These are phyloP conservation scores for Vitis hybrid DNA, from an alignment of 177 flowering plant genomes.

Conservation along the genomic window DNA sequence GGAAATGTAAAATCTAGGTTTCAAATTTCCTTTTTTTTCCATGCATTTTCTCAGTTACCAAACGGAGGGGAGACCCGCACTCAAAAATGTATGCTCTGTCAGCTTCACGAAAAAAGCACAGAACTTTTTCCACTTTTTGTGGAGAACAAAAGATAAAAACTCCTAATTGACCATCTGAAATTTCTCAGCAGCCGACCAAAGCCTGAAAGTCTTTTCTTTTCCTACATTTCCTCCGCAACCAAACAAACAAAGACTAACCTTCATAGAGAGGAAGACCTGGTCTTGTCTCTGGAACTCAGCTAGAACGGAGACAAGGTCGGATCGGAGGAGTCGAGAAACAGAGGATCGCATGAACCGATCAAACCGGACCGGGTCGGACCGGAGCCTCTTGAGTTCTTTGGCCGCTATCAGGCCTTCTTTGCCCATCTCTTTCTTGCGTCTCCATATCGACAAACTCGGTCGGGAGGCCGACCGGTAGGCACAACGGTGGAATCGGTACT, in stretches of 20 bases:
- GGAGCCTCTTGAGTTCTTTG: slow-evolving; percentile 78
- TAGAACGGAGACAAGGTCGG: slow-evolving; percentile 88
- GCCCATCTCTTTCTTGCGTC: slow-evolving; percentile 87
- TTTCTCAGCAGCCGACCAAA: background rate
- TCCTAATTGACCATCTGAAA: too few species aligned
- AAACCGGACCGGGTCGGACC: slow-evolving; percentile 56
- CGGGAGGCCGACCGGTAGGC: slow-evolving; percentile 39
- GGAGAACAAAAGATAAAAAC: too few species aligned
- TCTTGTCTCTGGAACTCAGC: slow-evolving; percentile 92
- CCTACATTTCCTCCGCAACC: background rate
- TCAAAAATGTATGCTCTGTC: too few species aligned
- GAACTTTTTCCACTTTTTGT: too few species aligned
- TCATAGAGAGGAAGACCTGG: slow-evolving; percentile 81
- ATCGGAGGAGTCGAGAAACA: slow-evolving; percentile 82
- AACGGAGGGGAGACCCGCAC: too few species aligned
- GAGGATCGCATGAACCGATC: slow-evolving; percentile 58
- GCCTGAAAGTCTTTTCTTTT: background rate
- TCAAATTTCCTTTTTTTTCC: too few species aligned
- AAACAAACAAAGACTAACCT: slow-evolving; percentile 39
- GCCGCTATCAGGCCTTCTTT: slow-evolving; percentile 85
- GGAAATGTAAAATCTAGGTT: too few species aligned
- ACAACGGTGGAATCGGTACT: background rate
- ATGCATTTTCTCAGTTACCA: too few species aligned
- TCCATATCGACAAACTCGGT: slow-evolving; percentile 91
- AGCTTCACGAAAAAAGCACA: too few species aligned